phyloP scores from a whole-genome alignment of 192 early-diverging fungal species.

The Chytriomyces confervae region DNA sequence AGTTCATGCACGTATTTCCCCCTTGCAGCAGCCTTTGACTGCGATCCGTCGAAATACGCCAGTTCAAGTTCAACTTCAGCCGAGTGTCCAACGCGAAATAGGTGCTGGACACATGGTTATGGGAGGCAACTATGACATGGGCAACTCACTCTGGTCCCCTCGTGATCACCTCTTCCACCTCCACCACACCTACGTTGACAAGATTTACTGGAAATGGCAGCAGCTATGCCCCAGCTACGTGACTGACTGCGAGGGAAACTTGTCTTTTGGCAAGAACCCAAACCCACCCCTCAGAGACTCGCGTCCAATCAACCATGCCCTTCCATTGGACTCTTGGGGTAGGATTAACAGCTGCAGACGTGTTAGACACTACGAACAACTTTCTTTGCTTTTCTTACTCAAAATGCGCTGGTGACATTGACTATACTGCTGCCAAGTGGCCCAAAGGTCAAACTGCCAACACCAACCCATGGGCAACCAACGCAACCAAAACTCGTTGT shows the following conservation, averaged over 20 bases:
- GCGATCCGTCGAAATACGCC: too few species aligned
- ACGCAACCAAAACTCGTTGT: not conserved
- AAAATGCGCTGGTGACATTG: conserved; percentile 9
- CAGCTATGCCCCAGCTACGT: conserved; percentile 16
- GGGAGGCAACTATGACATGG: conserved; percentile 23
- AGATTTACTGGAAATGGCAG: conserved; percentile 45
- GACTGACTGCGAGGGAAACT: conserved; percentile 29
- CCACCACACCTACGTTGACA: conserved; percentile 46
- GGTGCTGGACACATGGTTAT: conserved; percentile 19
- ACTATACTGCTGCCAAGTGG: not conserved
- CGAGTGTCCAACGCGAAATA: too few species aligned
- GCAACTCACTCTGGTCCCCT: conserved; percentile 18
- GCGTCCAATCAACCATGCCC: not conserved
- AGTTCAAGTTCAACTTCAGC: too few species aligned
- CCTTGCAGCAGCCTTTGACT: too few species aligned
- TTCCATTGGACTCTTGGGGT: conserved; percentile 9
- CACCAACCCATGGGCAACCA: not conserved
- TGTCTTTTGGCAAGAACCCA: not conserved
- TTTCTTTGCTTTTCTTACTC: conserved; percentile 9
- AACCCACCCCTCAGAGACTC: not conserved
- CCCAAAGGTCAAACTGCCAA: not conserved
- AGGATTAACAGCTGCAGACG: not conserved
- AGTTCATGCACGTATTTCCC: too few species aligned
- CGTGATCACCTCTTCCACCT: conserved; percentile 12
- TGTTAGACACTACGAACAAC: conserved; percentile 11